Percentiles rank a stretch among this genome's conserved stretches.
Conservation (phyloP, 2,329 filamentous ascomycete species). For the Orbilia quercus region DNA sequence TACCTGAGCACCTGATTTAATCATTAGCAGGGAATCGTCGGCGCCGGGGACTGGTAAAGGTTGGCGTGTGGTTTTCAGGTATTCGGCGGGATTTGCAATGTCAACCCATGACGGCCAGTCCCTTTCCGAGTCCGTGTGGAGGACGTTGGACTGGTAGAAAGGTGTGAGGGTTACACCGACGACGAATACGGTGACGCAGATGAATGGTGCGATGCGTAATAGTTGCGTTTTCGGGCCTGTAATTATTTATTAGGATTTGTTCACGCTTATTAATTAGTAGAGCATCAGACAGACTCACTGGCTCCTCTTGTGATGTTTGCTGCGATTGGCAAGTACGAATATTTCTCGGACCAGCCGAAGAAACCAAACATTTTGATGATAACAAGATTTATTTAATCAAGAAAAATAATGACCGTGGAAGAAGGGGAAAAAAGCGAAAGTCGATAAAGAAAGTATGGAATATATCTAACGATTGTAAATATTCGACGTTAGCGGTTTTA, state of each 20-base stretch:
- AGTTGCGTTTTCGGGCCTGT: slow-evolving; percentile 30
- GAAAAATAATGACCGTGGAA: not conserved
- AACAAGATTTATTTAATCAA: not conserved
- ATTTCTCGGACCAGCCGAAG: slow-evolving; percentile 44
- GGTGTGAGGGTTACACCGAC: slow-evolving; percentile 20
- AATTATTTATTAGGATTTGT: slow-evolving; percentile 1
- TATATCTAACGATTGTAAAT: not conserved
- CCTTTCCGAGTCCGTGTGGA: not conserved
- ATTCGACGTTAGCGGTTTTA: not conserved
- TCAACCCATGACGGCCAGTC: slow-evolving; percentile 42
- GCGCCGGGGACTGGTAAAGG: slow-evolving; percentile 53
- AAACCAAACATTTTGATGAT: slow-evolving; percentile 6
- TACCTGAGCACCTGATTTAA: slow-evolving; percentile 72
- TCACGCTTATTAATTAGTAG: not conserved
- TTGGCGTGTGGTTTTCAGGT: slow-evolving; percentile 25
- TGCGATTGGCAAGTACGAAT: slow-evolving; percentile 21
- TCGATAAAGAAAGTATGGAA: not conserved
- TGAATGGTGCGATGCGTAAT: slow-evolving; percentile 17
- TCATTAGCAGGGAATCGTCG: slow-evolving; percentile 67
- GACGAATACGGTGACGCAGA: slow-evolving; percentile 15
- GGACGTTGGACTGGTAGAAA: slow-evolving; percentile 16
- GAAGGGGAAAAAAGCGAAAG: not conserved
- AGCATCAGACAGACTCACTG: slow-evolving; percentile 22
- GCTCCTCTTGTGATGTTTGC: slow-evolving; percentile 20
- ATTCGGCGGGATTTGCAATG: slow-evolving; percentile 46